Percentiles rank a stretch among this genome's conserved stretches.
phyloP scores from a whole-genome alignment of 139 green algal species.

The Asterochloris erici region DNA sequence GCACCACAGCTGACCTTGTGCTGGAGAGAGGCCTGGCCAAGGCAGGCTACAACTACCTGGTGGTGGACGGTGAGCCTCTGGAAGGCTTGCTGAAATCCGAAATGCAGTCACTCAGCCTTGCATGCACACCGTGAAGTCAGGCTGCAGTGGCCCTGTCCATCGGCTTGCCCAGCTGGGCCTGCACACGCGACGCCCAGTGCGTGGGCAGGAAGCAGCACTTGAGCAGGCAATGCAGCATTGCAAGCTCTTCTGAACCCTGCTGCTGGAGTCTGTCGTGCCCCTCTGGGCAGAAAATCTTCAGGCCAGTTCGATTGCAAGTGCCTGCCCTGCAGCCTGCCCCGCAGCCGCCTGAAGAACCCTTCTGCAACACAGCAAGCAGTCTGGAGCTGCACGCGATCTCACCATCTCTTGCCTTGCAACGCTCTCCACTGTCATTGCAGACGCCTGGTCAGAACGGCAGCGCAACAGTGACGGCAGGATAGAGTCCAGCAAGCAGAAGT shows the following conservation, averaged over 20 bases:
- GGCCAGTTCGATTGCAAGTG: no score
- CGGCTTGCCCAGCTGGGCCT: neutral
- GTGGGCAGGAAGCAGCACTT: neutral
- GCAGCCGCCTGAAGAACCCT: no score
- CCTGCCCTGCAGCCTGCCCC: no score
- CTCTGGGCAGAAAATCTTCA: no score
- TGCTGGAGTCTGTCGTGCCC: no score
- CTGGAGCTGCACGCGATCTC: no score
- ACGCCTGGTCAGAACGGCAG: slow-evolving; percentile 15
- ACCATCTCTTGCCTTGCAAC: no score
- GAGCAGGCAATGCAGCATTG: no score
- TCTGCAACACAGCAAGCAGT: no score
- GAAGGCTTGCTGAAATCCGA: neutral
- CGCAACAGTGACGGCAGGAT: neutral
- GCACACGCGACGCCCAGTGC: neutral
- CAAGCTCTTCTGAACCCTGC: no score
- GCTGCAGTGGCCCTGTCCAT: neutral
- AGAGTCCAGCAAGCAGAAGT: slow-evolving; percentile 14
- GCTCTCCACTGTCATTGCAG: neutral
- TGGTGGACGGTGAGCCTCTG: slow-evolving; percentile 27
- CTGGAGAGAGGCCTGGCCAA: slow-evolving; percentile 29
- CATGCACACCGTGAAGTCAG: neutral
- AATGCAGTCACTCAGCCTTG: neutral
- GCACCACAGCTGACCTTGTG: slow-evolving; percentile 34
- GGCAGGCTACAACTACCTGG: slow-evolving; percentile 34